A percentile compares a stretch with the other conserved stretches of the same genome.
phyloP scores from a whole-genome alignment of 306 rosid genomes.

The Cajanus cajan region DNA sequence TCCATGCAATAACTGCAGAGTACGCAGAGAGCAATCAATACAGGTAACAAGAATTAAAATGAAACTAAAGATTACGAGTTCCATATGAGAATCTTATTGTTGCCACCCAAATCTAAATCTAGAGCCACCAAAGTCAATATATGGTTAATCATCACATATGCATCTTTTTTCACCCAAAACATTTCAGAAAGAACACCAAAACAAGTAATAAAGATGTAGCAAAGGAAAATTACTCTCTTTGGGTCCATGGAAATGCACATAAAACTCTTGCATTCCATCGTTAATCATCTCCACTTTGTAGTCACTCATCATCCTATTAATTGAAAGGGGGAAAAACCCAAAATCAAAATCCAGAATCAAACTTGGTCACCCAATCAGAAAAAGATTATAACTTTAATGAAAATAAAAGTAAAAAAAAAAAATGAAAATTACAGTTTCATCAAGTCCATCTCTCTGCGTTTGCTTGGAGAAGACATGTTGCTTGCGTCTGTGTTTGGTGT shows the following conservation, averaged over 20 bases:
- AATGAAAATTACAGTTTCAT: slow-evolving; percentile 50
- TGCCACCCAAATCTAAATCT: slow-evolving; percentile 37
- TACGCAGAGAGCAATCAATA: slow-evolving; percentile 11
- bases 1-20: slow-evolving; percentile 25
- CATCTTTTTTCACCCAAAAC: not conserved
- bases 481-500: not conserved
- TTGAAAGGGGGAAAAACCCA: not conserved
- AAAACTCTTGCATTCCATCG: slow-evolving; percentile 67
- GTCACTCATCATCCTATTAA: slow-evolving; percentile 63
- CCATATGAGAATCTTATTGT: slow-evolving; percentile 6
- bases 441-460: slow-evolving; percentile 68
- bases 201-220: not conserved
- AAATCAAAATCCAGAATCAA: slow-evolving; percentile 25
- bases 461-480: slow-evolving; percentile 63
- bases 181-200: not conserved
- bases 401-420: not conserved
- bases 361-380: slow-evolving; percentile 25
- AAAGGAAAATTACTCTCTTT: slow-evolving; percentile 39
- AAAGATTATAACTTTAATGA: slow-evolving; percentile 26
- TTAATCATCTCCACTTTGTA: slow-evolving; percentile 64
- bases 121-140: slow-evolving; percentile 30
- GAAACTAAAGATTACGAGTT: not conserved
- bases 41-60: slow-evolving; percentile 13
- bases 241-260: slow-evolving; percentile 61
- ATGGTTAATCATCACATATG: slow-evolving; percentile 39